These are phyloP conservation scores for Colletotrichum shisoi DNA, from an alignment of 2,329 filamentous ascomycete species.

Conservation along the genomic window DNA sequence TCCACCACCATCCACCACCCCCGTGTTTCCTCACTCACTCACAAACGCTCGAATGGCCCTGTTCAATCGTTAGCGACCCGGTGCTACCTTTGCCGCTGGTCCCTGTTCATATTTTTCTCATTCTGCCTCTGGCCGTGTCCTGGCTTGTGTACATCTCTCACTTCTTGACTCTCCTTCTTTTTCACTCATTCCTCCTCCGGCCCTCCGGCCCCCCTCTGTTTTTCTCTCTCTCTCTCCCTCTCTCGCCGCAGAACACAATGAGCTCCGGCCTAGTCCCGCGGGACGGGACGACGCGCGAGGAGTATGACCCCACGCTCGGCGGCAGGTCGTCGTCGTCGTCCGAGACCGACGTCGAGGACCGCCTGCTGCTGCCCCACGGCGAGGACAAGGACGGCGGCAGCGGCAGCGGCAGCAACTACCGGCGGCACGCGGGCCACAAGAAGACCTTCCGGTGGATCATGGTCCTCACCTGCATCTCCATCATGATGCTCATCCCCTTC, in stretches of 20 bases:
- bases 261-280: slow-evolving; percentile 34
- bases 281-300: slow-evolving; percentile 32
- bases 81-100: slow-evolving; percentile 18
- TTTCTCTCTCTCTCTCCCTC: not conserved
- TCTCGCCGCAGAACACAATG: slow-evolving; percentile 13
- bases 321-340: slow-evolving; percentile 24
- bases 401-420: not conserved
- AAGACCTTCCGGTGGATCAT: slow-evolving; percentile 35
- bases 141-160: slow-evolving; percentile 18
- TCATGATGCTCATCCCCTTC: slow-evolving; percentile 32
- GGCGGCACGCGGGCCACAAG: slow-evolving; percentile 20
- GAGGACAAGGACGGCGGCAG: slow-evolving; percentile 19
- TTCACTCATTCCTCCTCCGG: not conserved
- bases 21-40: slow-evolving; percentile 22
- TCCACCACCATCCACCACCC: not conserved
- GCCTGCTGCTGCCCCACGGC: slow-evolving; percentile 22
- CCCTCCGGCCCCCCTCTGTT: not conserved
- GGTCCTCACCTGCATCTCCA: slow-evolving; percentile 31
- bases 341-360: slow-evolving; percentile 33
- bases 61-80: slow-evolving; percentile 10
- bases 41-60: slow-evolving; percentile 24
- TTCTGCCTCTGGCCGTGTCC: not conserved
- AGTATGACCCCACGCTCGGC: slow-evolving; percentile 35
- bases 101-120: slow-evolving; percentile 8
- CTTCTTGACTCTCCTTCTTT: not conserved